These are phyloP conservation scores for Wickerhamiella spandovensis DNA, from an alignment of 805 yeast species.

Conservation along the genomic window DNA sequence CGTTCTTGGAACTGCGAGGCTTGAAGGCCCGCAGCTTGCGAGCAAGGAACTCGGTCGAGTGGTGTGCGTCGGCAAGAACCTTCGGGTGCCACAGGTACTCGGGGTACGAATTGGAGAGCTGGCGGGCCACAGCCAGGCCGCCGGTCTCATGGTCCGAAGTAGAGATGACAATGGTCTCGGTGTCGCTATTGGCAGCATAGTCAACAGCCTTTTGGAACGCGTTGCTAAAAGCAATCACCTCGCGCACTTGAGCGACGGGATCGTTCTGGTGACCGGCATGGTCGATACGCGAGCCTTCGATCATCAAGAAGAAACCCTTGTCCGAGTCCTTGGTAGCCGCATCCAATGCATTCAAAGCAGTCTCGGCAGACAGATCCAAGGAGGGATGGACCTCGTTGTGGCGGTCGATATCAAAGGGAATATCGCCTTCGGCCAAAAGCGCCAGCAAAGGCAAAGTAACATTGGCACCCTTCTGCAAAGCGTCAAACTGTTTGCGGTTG, in stretches of 20 bases:
- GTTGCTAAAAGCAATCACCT: constrained; percentile 74
- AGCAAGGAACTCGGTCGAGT: constrained; percentile 63
- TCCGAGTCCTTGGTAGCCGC: constrained; percentile 60
- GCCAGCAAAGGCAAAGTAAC: constrained; percentile 68
- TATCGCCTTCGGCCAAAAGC: constrained; percentile 59
- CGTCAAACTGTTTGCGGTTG: constrained; percentile 45
- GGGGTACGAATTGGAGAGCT: constrained; percentile 54
- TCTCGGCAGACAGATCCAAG: constrained; percentile 59
- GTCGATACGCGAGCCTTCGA: constrained; percentile 90
- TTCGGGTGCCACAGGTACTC: constrained; percentile 84
- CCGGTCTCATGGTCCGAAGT: constrained; percentile 97
- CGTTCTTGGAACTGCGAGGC: constrained; percentile 18
- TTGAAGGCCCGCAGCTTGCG: constrained; percentile 29
- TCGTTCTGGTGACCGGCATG: constrained; percentile 93
- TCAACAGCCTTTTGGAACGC: constrained; percentile 65
- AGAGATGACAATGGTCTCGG: constrained; percentile 64
- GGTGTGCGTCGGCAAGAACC: constrained; percentile 51
- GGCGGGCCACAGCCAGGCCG: constrained; percentile 80
- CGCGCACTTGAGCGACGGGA: constrained; percentile 88
- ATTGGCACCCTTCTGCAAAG: constrained; percentile 41
- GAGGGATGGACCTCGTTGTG: constrained; percentile 51
- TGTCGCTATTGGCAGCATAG: constrained; percentile 52
- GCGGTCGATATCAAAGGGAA: constrained; percentile 78
- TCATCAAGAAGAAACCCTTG: constrained; percentile 70
- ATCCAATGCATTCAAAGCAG: constrained; percentile 57